A percentile compares a stretch with the other conserved stretches of the same genome.
Conservation (phyloP, 768 basidiomycete species). For the Mycena amicta region DNA sequence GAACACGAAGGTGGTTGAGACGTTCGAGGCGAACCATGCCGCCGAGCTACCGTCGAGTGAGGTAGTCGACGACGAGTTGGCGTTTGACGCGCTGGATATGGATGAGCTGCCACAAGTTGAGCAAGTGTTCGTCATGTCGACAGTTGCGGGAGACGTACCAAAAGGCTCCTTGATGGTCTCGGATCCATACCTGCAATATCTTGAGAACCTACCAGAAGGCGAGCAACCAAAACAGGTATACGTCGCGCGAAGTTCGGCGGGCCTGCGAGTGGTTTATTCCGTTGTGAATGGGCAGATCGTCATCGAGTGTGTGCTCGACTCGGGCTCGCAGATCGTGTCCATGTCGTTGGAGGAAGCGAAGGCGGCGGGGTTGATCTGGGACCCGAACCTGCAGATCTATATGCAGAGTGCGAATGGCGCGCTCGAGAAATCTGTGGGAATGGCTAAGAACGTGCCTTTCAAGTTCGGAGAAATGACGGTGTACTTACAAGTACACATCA, state of each 20-base stretch:
- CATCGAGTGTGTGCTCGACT: conserved; percentile 27
- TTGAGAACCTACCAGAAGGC: neutral
- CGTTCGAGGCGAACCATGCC: neutral
- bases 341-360: conserved; percentile 21
- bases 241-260: neutral
- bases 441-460: conserved; percentile 32
- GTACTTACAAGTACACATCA: conserved; percentile 32
- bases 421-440: conserved; percentile 25
- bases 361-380: conserved; percentile 13
- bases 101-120: neutral
- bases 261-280: neutral
- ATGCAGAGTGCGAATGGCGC: conserved; percentile 32
- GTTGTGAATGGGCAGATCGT: conserved; percentile 11
- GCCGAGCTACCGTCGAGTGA: neutral
- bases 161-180: neutral
- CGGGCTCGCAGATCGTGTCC: conserved; percentile 32
- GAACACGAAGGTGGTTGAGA: neutral
- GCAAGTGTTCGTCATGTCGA: neutral
- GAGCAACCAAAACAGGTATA: conserved; percentile 1
- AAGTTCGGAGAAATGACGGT: conserved; percentile 22
- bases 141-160: neutral
- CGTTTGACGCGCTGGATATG: neutral
- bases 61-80: too few species aligned
- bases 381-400: conserved; percentile 23
- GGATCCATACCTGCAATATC: conserved; percentile 4